Conservation (phyloP, 2,329 filamentous ascomycete genomes). For the Coniochaeta sp. region DNA sequence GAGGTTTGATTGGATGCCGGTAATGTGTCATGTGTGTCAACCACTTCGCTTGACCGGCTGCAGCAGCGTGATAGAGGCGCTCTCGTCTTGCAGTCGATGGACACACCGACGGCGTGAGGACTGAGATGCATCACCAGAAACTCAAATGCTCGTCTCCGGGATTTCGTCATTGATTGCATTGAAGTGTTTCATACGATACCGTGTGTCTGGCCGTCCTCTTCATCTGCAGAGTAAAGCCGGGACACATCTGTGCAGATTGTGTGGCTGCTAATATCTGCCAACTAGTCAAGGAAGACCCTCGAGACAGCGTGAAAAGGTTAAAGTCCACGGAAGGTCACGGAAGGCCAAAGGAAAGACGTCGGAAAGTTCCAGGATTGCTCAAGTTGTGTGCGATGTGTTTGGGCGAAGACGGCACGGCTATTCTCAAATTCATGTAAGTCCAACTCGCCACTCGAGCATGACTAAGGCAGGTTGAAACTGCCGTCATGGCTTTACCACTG, state of each 20-base stretch:
- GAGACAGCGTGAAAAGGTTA: constrained; percentile 9
- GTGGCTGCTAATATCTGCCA: constrained; percentile 13
- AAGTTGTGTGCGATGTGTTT: constrained; percentile 8
- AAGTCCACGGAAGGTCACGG: constrained; percentile 13
- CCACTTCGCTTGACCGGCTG: not conserved
- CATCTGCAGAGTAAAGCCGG: constrained; percentile 22
- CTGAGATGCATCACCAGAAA: not conserved
- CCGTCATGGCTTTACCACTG: no score
- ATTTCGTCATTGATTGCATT: constrained; percentile 9
- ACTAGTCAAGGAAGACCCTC: constrained; percentile 8
- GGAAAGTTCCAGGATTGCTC: not conserved
- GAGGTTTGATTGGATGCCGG: not conserved
- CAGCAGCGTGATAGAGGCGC: constrained; percentile 1
- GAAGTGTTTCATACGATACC: constrained; percentile 10
- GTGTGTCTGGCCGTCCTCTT: constrained; percentile 13
- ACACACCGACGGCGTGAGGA: not conserved
- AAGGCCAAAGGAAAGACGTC: constrained; percentile 7
- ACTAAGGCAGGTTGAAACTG: not conserved
- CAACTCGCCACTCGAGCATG: constrained; percentile 2
- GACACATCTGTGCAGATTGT: constrained; percentile 16
- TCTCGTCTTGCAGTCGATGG: not conserved
- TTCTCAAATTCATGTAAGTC: constrained; percentile 8
- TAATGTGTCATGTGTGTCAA: not conserved
- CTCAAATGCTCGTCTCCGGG: constrained; percentile 5
- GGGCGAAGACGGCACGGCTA: constrained; percentile 17